These are phyloP conservation scores for Vitis hybrid DNA, from an alignment of 177 flowering plant genomes.

Conservation along the genomic window DNA sequence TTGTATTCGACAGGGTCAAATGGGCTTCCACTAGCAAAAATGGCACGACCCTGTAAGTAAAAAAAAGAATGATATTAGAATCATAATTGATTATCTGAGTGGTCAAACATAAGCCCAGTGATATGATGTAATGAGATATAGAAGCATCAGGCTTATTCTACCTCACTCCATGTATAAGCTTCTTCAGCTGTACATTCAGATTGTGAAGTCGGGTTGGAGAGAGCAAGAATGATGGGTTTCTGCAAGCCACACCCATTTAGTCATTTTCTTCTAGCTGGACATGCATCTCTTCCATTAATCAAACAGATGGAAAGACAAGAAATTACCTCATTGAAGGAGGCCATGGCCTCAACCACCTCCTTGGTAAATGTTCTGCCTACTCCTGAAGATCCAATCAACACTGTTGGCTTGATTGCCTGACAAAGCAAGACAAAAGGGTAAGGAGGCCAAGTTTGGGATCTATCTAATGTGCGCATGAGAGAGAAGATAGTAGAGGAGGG, in stretches of 20 bases:
- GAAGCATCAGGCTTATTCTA: conserved; percentile 12
- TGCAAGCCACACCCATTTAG: conserved; percentile 18
- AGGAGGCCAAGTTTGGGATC: neutral
- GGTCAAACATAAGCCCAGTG: neutral
- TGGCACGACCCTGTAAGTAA: conserved; percentile 52
- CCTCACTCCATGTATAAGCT: conserved; percentile 67
- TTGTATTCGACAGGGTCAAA: conserved; percentile 53
- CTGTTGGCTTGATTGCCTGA: conserved; percentile 43
- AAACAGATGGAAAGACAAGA: neutral
- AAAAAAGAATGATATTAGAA: neutral
- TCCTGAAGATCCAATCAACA: conserved; percentile 49
- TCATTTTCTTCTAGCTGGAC: neutral
- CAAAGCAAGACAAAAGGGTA: neutral
- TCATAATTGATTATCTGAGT: neutral
- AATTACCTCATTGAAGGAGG: conserved; percentile 45
- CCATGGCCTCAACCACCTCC: conserved; percentile 44
- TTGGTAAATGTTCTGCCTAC: conserved; percentile 39
- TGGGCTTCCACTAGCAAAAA: conserved; percentile 64
- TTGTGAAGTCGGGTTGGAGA: conserved; percentile 74
- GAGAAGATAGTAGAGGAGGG: conserved; percentile 2
- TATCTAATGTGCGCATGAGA: neutral
- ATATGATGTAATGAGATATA: neutral
- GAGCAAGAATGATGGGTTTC: conserved; percentile 65
- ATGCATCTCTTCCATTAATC: neutral
- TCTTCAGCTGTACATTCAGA: conserved; percentile 76